Evolutionary conservation across 208 protist genomes (phyloP).

Genomic region (Leptomonas seymouri): DNA sequence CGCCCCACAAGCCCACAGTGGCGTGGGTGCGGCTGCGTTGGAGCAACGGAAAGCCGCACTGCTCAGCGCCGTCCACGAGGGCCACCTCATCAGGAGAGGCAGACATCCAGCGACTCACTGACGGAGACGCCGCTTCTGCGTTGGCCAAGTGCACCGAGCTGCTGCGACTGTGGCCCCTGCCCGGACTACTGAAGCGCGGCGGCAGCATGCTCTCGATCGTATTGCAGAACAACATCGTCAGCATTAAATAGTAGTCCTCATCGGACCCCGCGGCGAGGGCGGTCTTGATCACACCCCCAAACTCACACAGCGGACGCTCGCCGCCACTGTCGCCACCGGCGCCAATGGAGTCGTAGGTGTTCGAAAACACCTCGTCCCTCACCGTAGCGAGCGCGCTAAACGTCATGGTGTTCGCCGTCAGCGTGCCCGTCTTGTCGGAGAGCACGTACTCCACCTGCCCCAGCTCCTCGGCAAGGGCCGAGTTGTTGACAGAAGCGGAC

Average conservation of each 20-base stretch:
- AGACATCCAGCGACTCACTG: constrained; percentile 62
- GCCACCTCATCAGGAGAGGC: constrained; percentile 94
- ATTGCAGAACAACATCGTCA: constrained; percentile 73
- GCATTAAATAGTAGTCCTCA: constrained; percentile 41
- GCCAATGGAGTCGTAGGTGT: constrained; percentile 16
- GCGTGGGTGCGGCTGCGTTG: constrained; percentile 43
- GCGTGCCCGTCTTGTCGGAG: constrained; percentile 94
- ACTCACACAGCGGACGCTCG: constrained; percentile 12
- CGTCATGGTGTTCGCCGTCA: constrained; percentile 93
- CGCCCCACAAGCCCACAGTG: constrained; percentile 28
- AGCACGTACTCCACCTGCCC: constrained; percentile 93
- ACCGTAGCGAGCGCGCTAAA: constrained; percentile 51
- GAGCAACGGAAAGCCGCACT: constrained; percentile 62
- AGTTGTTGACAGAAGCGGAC: constrained; percentile 76
- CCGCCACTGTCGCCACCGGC: neutral
- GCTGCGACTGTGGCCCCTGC: neutral
- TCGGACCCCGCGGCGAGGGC: neutral
- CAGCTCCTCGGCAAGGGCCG: constrained; percentile 91
- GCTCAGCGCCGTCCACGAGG: constrained; percentile 80
- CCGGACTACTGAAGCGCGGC: constrained; percentile 1
- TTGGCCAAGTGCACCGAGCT: constrained; percentile 1
- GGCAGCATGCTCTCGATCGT: constrained; percentile 50
- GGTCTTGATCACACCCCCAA: constrained; percentile 9
- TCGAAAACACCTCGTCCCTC: constrained; percentile 30
- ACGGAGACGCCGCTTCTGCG: neutral